A percentile compares a stretch with the other conserved stretches of the same genome.
phyloP scores from a whole-genome alignment of 164 flowering plant species.

The Vitis cinerea region DNA sequence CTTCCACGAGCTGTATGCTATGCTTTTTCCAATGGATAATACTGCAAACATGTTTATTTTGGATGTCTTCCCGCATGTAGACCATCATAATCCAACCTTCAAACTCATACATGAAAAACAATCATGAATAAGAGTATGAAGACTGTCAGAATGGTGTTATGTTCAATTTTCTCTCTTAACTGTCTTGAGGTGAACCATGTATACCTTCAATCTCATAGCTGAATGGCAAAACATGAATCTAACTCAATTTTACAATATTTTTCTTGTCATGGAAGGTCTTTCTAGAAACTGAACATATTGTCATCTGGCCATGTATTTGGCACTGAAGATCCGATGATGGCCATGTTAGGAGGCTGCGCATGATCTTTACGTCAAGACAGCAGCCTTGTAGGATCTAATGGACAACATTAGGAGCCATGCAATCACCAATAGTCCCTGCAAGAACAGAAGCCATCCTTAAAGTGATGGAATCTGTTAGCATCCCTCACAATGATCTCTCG shows the following conservation, averaged over 20 bases:
- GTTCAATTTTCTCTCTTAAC: not conserved
- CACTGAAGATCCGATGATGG: not conserved
- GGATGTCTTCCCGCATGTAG: too few relatives aligned
- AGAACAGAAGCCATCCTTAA: slow-evolving; percentile 67
- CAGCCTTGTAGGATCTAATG: too few relatives aligned
- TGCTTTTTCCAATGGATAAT: not conserved
- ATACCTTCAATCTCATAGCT: not conserved
- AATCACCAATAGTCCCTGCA: slow-evolving; percentile 76
- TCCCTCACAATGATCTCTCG: slow-evolving; percentile 80
- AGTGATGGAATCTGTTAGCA: slow-evolving; percentile 84
- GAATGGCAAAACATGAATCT: not conserved
- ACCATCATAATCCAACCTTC: too few relatives aligned
- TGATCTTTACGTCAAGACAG: not conserved
- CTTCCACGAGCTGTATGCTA: not conserved
- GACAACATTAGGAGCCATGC: not conserved
- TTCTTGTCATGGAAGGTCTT: not conserved
- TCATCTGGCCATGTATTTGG: not conserved
- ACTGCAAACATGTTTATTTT: not conserved
- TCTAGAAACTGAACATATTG: not conserved
- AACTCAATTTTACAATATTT: not conserved
- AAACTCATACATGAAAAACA: too few relatives aligned
- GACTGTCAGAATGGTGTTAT: too few relatives aligned
- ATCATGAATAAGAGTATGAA: too few relatives aligned
- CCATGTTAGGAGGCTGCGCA: not conserved
- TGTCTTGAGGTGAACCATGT: not conserved